Evolutionary conservation across 768 basidiomycete species (phyloP).

Genomic region (Auricularia cornea): DNA sequence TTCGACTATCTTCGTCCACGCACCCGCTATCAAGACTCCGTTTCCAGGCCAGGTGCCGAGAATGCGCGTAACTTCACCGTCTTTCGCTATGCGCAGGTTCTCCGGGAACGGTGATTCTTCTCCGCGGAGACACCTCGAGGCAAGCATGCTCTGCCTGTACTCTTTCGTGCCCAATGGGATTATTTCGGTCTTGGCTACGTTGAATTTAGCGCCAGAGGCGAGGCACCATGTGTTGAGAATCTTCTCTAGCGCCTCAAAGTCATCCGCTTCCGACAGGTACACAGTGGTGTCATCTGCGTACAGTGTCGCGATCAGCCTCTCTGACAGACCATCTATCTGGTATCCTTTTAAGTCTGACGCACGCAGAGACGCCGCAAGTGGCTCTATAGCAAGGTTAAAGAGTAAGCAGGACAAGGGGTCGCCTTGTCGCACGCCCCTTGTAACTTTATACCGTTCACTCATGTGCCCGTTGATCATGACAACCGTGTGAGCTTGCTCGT

Average conservation of each 20-base stretch:
- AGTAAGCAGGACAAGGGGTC: constrained; percentile 33
- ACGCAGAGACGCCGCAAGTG: constrained; percentile 24
- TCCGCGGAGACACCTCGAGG: background rate
- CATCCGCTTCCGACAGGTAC: too few relatives aligned
- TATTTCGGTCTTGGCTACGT: constrained; percentile 37
- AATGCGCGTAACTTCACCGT: constrained; percentile 21
- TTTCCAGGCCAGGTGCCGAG: constrained; percentile 30
- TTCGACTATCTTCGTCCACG: constrained; percentile 23
- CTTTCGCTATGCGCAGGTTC: constrained; percentile 19
- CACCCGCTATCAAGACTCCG: constrained; percentile 6
- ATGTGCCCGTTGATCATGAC: constrained; percentile 11
- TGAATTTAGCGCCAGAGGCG: too few relatives aligned
- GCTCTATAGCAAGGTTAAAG: constrained; percentile 34
- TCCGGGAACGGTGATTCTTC: constrained; percentile 6
- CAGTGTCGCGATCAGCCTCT: too few relatives aligned
- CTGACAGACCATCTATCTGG: too few relatives aligned
- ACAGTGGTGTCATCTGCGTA: constrained; percentile 13
- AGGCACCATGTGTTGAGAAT: too few relatives aligned
- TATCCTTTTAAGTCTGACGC: too few relatives aligned
- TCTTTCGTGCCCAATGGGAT: constrained; percentile 24
- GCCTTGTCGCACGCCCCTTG: constrained; percentile 18
- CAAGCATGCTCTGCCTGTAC: constrained; percentile 11
- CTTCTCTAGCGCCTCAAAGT: too few relatives aligned
- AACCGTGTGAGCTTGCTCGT: constrained; percentile 4
- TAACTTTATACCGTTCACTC: constrained; percentile 2